Base-by-base conservation (phyloP, 2,329 filamentous ascomycete species). In the Ilyonectria sp. region DNA sequence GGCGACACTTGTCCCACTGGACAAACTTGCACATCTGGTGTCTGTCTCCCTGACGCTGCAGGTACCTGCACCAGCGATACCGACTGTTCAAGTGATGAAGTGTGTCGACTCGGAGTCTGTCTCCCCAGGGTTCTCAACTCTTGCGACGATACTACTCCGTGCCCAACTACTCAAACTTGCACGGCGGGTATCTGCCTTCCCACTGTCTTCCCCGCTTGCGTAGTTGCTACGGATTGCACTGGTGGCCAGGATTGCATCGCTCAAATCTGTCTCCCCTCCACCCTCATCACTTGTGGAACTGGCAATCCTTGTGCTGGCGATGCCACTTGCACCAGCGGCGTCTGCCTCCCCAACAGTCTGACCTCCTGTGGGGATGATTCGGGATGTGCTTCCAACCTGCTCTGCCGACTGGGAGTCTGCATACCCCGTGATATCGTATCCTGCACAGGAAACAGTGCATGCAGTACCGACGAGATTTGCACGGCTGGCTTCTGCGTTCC, bases 351-450 rank as follows among this genome's bases (percentile, higher is more conserved):
- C 2, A 61, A 44, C 7, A 56, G 44, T 17, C 44, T 65, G 10
- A 44, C 57, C 19, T 15, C 26, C 6, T 65, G 63, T n/a, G 21
- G 35, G 2, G 26, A 33, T 0, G 57, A 65, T 13, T 43, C 57
- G 3, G 35, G 47, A 4, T 65, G 63, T 17, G 55, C 44, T 9
- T 15, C 7, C 1, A 11, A 46, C 6, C 52, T 60, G 1, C 43
- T 65, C 6, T 65, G 63, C n/a, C 63, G 63, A 8, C 35, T 65
- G 8, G 63, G 63, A 21, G 52, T 57, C 1, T 65, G 63, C 19
- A 37, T 65, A 6, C 63, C 63, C 2, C 50, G 57, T 5, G 55
- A 49, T 1, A 37, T 65, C 9, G 13, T 46, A n/a, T 10, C 6
- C 7, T 65, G 63, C 21, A 46, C 19, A 8, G 40, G 7, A 5